A percentile compares a stretch with the other conserved stretches of the same genome.
phyloP scores from a whole-genome alignment of 768 basidiomycete species.

The Rhodosporidiobolus odoratus region DNA sequence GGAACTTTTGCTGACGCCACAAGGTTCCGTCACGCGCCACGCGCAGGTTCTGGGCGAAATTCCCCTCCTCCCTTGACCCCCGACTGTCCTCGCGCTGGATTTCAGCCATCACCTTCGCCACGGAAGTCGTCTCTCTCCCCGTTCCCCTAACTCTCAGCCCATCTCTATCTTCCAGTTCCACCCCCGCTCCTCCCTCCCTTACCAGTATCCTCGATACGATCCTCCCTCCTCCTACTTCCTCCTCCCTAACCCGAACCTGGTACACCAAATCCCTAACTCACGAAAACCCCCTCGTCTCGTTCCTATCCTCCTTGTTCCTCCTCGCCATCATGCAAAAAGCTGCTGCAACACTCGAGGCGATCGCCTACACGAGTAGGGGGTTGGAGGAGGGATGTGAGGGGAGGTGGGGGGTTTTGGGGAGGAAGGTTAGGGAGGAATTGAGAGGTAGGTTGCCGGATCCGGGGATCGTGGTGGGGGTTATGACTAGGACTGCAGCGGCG shows the following conservation, averaged over 20 bases:
- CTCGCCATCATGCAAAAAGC: constrained; percentile 72
- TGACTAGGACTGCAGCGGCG: constrained; percentile 27
- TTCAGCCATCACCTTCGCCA: constrained; percentile 76
- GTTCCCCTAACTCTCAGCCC: constrained; percentile 45
- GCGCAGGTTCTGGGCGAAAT: constrained; percentile 38
- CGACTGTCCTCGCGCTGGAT: constrained; percentile 87
- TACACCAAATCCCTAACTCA: constrained; percentile 78
- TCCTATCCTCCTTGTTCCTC: constrained; percentile 72
- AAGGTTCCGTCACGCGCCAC: too few relatives aligned
- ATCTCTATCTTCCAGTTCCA: constrained; percentile 41
- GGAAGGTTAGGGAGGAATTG: constrained; percentile 62
- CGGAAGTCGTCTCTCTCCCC: constrained; percentile 68
- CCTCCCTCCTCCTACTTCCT: constrained; percentile 55
- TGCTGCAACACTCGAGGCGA: constrained; percentile 53
- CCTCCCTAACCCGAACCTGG: constrained; percentile 58
- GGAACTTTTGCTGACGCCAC: neutral
- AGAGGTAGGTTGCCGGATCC: constrained; percentile 69
- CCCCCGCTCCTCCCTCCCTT: constrained; percentile 71
- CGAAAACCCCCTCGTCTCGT: constrained; percentile 69
- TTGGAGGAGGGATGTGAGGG: constrained; percentile 63
- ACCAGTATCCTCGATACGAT: constrained; percentile 67
- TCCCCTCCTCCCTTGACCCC: constrained; percentile 60
- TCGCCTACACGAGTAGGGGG: constrained; percentile 52
- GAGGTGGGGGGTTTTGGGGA: constrained; percentile 59
- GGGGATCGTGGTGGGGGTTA: constrained; percentile 73